A percentile compares a stretch with the other conserved stretches of the same genome.
Conservation (phyloP, 768 basidiomycete genomes). For the Mycena albidolilacea region DNA sequence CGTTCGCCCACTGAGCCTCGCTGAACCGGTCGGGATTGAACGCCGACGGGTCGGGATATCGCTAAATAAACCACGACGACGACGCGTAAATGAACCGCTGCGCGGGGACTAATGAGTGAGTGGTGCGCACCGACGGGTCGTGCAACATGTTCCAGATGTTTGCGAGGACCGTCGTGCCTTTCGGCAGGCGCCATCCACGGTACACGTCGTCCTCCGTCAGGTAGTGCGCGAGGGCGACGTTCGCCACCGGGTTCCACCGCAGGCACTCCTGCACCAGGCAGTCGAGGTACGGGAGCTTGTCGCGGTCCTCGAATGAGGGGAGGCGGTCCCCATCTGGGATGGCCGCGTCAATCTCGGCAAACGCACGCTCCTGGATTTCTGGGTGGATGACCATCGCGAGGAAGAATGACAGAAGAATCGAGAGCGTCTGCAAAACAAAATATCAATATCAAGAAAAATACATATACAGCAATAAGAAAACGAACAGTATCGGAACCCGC, state of each 20-base stretch:
- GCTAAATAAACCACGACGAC: neutral
- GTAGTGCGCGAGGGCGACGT: constrained; percentile 23
- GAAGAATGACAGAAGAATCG: constrained; percentile 51
- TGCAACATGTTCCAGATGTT: constrained; percentile 63
- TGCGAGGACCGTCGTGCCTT: constrained; percentile 41
- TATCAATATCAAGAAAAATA: neutral
- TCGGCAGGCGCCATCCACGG: constrained; percentile 58
- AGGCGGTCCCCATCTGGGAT: constrained; percentile 39
- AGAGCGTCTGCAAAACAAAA: constrained; percentile 44
- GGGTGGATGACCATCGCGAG: constrained; percentile 54
- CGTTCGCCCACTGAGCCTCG: constrained; percentile 35
- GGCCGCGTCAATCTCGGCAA: constrained; percentile 48
- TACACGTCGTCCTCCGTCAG: constrained; percentile 58
- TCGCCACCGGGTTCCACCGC: constrained; percentile 42
- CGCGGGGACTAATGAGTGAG: neutral
- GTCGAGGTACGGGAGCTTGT: constrained; percentile 55
- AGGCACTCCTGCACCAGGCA: constrained; percentile 57
- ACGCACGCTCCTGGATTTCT: constrained; percentile 50
- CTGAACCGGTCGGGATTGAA: constrained; percentile 69
- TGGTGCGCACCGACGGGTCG: constrained; percentile 50
- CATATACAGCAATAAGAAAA: neutral
- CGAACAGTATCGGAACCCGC: constrained; percentile 61
- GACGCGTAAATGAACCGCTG: neutral
- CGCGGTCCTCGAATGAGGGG: constrained; percentile 38
- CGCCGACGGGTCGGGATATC: constrained; percentile 59